Evolutionary conservation across 2,329 filamentous ascomycete species (phyloP).

Genomic region (Pseudomassariella vexata): DNA sequence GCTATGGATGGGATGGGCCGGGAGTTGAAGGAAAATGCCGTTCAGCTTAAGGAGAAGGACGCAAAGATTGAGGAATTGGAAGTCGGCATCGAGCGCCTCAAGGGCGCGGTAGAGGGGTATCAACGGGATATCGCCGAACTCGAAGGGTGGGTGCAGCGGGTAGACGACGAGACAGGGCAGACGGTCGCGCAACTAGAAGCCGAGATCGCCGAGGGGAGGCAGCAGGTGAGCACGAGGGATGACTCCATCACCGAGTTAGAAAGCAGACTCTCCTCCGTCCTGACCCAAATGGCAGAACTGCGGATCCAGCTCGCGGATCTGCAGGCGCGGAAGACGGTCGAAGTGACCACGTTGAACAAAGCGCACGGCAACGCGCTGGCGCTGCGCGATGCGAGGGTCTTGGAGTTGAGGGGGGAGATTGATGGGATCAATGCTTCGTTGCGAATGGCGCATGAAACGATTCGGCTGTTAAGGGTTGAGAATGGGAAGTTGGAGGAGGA

Average conservation of each 20-base stretch:
- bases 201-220: slow-evolving; percentile 22
- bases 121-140: slow-evolving; percentile 47
- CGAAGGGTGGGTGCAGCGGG: slow-evolving; percentile 41
- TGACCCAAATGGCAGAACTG: slow-evolving; percentile 31
- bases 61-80: slow-evolving; percentile 40
- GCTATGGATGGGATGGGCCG: slow-evolving; percentile 42
- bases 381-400: slow-evolving; percentile 42
- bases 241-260: slow-evolving; percentile 36
- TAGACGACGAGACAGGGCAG: slow-evolving; percentile 36
- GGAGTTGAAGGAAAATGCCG: slow-evolving; percentile 29
- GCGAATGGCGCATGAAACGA: slow-evolving; percentile 38
- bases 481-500: slow-evolving; percentile 35
- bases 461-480: slow-evolving; percentile 39
- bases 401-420: slow-evolving; percentile 31
- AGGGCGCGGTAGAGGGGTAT: slow-evolving; percentile 47
- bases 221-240: slow-evolving; percentile 18
- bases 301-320: slow-evolving; percentile 27
- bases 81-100: slow-evolving; percentile 42
- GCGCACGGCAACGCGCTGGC: slow-evolving; percentile 42
- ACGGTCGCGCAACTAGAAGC: slow-evolving; percentile 24
- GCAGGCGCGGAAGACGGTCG: slow-evolving; percentile 14
- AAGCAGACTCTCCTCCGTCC: slow-evolving; percentile 32
- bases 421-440: slow-evolving; percentile 31
- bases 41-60: slow-evolving; percentile 30
- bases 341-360: slow-evolving; percentile 27